Percentiles rank a stretch among this genome's conserved stretches.
Conservation (phyloP, 306 rosid species). For the Glycine tomentella region DNA sequence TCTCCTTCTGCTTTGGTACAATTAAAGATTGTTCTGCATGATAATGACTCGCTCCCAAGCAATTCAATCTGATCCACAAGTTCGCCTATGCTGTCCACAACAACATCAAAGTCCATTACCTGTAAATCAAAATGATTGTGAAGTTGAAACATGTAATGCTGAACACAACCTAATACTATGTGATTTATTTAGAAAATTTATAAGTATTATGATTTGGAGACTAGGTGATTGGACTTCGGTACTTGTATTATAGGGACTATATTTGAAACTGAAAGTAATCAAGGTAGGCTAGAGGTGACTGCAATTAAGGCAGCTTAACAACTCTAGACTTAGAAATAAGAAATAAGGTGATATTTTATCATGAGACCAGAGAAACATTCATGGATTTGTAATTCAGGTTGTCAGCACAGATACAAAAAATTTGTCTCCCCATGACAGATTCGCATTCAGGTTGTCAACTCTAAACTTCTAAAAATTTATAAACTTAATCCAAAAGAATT, state of each 20-base stretch:
- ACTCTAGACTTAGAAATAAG: background rate
- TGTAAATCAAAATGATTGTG: slow-evolving; percentile 48
- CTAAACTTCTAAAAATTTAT: too few relatives aligned
- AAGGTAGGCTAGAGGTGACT: too few relatives aligned
- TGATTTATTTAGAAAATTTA: background rate
- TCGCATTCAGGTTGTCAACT: too few relatives aligned
- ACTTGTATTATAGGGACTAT: too few relatives aligned
- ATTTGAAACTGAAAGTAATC: too few relatives aligned
- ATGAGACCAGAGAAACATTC: background rate
- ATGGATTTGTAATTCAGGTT: background rate
- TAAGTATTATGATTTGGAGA: too few relatives aligned
- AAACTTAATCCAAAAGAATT: background rate
- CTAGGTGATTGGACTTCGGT: too few relatives aligned
- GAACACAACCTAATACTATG: background rate
- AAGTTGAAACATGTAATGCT: background rate
- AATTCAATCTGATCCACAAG: slow-evolving; percentile 51
- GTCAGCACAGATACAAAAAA: background rate
- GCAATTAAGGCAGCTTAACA: background rate
- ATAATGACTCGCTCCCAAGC: slow-evolving; percentile 55
- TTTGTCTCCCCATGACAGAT: background rate
- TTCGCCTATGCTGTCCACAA: slow-evolving; percentile 65
- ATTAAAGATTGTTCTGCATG: slow-evolving; percentile 71
- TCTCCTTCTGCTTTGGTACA: slow-evolving; percentile 53
- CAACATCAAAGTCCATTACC: slow-evolving; percentile 71
- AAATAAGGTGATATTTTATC: background rate